phyloP scores from a whole-genome alignment of 805 yeast species.

The Myxozyma neglecta region DNA sequence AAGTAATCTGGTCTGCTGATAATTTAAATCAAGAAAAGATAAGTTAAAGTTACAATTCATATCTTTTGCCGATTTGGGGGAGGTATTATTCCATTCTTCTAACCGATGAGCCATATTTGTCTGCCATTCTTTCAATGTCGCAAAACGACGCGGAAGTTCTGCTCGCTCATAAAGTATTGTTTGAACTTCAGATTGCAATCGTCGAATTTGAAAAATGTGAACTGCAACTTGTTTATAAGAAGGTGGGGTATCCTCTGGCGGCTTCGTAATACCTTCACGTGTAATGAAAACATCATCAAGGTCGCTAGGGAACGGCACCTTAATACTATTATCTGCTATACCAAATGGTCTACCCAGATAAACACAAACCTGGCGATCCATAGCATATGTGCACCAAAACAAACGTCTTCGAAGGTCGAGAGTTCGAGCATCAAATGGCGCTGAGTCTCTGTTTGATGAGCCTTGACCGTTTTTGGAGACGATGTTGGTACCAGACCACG shows the following conservation, averaged over 20 bases:
- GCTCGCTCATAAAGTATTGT: conserved; percentile 67
- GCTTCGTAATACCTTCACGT: conserved; percentile 38
- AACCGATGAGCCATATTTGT: conserved; percentile 51
- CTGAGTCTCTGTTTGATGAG: conserved; percentile 7
- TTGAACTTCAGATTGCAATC: conserved; percentile 76
- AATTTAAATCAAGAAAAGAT: conserved; percentile 71
- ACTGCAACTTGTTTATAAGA: conserved; percentile 69
- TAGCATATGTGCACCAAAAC: conserved; percentile 86
- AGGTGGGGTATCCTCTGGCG: conserved; percentile 34
- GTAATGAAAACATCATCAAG: conserved; percentile 70
- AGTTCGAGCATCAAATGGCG: conserved; percentile 50
- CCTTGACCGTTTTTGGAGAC: conserved; percentile 32
- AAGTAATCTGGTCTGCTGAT: conserved; percentile 69
- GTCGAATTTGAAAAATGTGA: conserved; percentile 66
- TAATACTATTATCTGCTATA: conserved; percentile 76
- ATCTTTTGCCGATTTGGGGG: conserved; percentile 56
- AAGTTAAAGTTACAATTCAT: conserved; percentile 75
- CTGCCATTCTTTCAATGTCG: conserved; percentile 63
- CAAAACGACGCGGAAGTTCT: conserved; percentile 66
- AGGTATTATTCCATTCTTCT: conserved; percentile 59
- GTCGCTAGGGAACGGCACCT: conserved; percentile 68
- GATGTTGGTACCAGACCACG: conserved; percentile 31
- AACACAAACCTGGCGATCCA: conserved; percentile 83
- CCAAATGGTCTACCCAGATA: conserved; percentile 87
- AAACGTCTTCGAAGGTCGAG: conserved; percentile 71